Evolutionary conservation across 2,329 filamentous ascomycete species (phyloP).

Genomic region (Monosporascus sp.): DNA sequence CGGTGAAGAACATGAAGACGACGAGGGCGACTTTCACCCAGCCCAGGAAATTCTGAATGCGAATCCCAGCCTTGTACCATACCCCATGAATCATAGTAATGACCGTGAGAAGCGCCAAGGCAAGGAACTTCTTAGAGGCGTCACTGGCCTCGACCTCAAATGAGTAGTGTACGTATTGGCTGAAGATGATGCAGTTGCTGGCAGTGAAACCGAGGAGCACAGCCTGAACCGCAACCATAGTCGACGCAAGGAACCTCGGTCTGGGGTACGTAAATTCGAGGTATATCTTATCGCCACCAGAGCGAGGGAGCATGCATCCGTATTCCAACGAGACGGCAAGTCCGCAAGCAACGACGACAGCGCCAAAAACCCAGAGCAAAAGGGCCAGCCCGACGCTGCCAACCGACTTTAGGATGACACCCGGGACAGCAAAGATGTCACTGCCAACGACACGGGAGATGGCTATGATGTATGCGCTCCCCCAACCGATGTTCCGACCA

Average conservation of each 20-base stretch:
- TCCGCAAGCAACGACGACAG: conserved; percentile 55
- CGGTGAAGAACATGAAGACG: conserved; percentile 56
- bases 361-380: conserved; percentile 58
- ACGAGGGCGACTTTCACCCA: conserved; percentile 59
- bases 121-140: conserved; percentile 48
- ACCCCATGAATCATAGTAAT: conserved; percentile 56
- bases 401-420: conserved; percentile 58
- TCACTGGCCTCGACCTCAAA: conserved; percentile 46
- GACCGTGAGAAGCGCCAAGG: conserved; percentile 48
- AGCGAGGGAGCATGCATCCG: conserved; percentile 65
- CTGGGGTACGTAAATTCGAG: conserved; percentile 63
- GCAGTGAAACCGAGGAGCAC: conserved; percentile 63
- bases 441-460: conserved; percentile 65
- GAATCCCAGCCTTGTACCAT: conserved; percentile 51
- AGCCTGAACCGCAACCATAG: conserved; percentile 57
- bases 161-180: conserved; percentile 59
- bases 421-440: conserved; percentile 68
- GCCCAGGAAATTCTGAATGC: conserved; percentile 55
- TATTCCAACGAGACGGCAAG: conserved; percentile 61
- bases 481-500: conserved; percentile 57
- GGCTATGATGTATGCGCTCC: conserved; percentile 60
- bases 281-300: conserved; percentile 65
- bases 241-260: conserved; percentile 60
- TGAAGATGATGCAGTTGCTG: conserved; percentile 66
- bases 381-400: conserved; percentile 63